Conservation (phyloP, 176 grass and related monocot species). For the Triticum urartu region DNA sequence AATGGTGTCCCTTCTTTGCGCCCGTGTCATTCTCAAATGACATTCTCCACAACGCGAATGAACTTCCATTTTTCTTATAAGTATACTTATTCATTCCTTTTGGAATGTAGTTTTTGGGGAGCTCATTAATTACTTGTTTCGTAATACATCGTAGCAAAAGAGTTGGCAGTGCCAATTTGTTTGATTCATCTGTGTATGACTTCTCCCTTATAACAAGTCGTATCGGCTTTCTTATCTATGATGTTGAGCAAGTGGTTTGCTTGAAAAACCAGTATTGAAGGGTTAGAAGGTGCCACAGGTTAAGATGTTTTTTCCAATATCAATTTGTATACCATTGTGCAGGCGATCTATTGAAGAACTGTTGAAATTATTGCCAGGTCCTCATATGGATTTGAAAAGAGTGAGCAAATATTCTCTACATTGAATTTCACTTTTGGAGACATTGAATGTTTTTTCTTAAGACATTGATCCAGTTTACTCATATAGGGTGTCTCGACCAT, state of each 20-base stretch:
- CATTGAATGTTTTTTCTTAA: not conserved
- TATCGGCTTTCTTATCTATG: not conserved
- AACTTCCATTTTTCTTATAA: not conserved
- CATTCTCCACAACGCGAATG: not conserved
- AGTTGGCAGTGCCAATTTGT: not conserved
- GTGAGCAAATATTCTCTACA: slow-evolving; percentile 34
- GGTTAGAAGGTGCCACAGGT: not conserved
- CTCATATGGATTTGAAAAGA: slow-evolving; percentile 90
- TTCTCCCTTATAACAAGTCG: not conserved
- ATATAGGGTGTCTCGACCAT: slow-evolving; percentile 40
- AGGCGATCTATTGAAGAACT: slow-evolving; percentile 95
- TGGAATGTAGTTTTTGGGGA: not conserved
- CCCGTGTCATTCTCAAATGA: not conserved
- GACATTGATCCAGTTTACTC: not conserved
- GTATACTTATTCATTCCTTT: not conserved
- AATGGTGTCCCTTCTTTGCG: not conserved
- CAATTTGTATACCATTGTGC: slow-evolving; percentile 19
- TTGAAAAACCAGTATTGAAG: not conserved
- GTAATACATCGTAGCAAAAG: not conserved
- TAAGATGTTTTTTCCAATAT: not conserved
- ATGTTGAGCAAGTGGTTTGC: slow-evolving; percentile 5
- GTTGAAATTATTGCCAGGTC: slow-evolving; percentile 82
- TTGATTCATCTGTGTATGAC: not conserved
- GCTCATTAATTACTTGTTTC: not conserved
- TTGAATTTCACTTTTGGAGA: not conserved